Evolutionary conservation across 2,329 filamentous ascomycete species (phyloP).

Genomic region (Trichophyton simii): DNA sequence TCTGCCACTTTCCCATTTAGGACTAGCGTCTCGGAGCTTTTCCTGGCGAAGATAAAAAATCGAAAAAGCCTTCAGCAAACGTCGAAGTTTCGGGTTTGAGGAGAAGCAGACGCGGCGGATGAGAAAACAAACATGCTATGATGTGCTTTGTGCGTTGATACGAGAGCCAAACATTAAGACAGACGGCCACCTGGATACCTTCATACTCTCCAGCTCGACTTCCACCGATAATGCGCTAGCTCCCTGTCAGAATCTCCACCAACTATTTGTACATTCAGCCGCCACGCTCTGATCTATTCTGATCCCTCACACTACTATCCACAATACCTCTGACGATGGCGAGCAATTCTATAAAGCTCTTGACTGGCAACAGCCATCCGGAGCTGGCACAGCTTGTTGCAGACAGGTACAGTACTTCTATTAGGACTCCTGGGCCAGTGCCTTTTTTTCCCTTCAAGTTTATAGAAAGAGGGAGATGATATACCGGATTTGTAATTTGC

Average conservation of each 20-base stretch:
- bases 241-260: neutral
- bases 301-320: neutral
- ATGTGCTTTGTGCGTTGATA: neutral
- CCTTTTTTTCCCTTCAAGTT: neutral
- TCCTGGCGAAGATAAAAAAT: neutral
- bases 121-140: neutral
- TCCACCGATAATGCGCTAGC: neutral
- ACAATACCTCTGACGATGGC: slow-evolving; percentile 42
- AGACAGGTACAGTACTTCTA: slow-evolving; percentile 41
- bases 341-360: slow-evolving; percentile 60
- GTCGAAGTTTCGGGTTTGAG: neutral
- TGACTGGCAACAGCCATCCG: slow-evolving; percentile 64
- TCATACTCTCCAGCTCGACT: neutral
- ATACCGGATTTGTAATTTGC: neutral
- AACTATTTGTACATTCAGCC: neutral
- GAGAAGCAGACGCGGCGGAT: neutral
- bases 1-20: slow-evolving; percentile 1
- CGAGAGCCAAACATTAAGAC: neutral
- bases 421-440: neutral
- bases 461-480: neutral
- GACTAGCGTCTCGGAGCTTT: neutral
- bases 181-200: neutral
- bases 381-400: slow-evolving; percentile 58
- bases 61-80: neutral
- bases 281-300: neutral